Evolutionary conservation across 805 yeast species (phyloP), one percentile per base, ranked within the genome.

Genomic region (Metschnikowia arizonensis): DNA sequence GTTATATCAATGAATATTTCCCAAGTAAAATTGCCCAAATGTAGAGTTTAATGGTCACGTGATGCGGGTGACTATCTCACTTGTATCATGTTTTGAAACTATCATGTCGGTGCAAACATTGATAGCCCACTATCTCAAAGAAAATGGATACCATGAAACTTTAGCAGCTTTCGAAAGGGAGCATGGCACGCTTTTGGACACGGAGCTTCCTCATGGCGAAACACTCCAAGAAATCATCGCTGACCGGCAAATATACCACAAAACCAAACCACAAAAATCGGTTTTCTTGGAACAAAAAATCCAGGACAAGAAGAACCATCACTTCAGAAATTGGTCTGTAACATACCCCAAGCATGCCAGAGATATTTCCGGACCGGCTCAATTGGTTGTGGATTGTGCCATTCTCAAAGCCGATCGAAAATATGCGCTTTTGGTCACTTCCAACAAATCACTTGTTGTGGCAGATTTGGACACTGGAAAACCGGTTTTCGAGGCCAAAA

Each of bases 111-210:
- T 58, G 21, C 65, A 62, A 37, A 47, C 53, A 32, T 60, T 83
- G 26, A 68, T 85, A 10, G 88, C 86, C 0, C 78, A 80, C 25
- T 84, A 77, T 51, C 68, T 85, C n/a, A 59, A 69, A 24, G 63
- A 70, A n/a, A 69, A 78, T 24, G 77, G 78, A 0, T 73, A 70
- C 38, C 49, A 45, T 1, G 65, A 64, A 0, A 77, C 90, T 0
- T 60, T 82, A 11, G 56, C 61, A n/a, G 55, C 65, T 2, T 77
- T 83, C 39, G 76, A 80, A 50, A 49, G 54, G 12, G 82, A 78
- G 45, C 56, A 68, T 37, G 76, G 78, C 9, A 60, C 48, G 34
- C 62, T 68, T 4, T 59, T 72, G 14, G 42, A 43, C 31, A 24
- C 53, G 1, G 49, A 45, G 2, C 45, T 46, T 8, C 46, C 64